phyloP scores from a whole-genome alignment of 2,329 filamentous ascomycete species.

The Xylaria digitata region DNA sequence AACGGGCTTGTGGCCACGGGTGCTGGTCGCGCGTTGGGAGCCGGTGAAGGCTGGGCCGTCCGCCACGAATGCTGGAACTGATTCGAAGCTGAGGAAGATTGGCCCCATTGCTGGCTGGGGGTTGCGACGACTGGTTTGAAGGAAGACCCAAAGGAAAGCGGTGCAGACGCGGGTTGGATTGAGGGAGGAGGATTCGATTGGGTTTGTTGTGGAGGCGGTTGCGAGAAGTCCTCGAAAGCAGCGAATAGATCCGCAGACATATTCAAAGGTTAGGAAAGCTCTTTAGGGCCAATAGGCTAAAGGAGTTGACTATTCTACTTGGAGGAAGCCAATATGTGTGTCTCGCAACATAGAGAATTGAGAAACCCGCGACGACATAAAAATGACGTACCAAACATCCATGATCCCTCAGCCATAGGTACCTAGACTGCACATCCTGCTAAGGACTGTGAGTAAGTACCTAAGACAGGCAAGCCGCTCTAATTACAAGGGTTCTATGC shows the following conservation, averaged over 20 bases:
- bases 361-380: background rate
- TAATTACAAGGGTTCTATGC: background rate
- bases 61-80: slow-evolving; percentile 40
- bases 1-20: slow-evolving; percentile 21
- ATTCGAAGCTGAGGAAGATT: slow-evolving; percentile 24
- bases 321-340: background rate
- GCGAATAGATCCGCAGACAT: slow-evolving; percentile 77
- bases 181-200: slow-evolving; percentile 31
- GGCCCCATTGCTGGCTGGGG: slow-evolving; percentile 47
- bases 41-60: slow-evolving; percentile 45
- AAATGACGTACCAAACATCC: slow-evolving; percentile 11
- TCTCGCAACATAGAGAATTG: background rate
- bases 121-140: slow-evolving; percentile 9
- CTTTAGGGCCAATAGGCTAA: background rate
- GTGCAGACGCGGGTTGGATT: slow-evolving; percentile 21
- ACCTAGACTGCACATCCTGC: too few relatives aligned
- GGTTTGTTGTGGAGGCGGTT: slow-evolving; percentile 41
- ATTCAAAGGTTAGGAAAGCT: slow-evolving; percentile 17
- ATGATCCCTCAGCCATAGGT: too few relatives aligned
- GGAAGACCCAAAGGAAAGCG: slow-evolving; percentile 40
- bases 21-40: slow-evolving; percentile 32
- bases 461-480: too few relatives aligned
- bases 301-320: background rate
- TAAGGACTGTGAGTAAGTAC: too few relatives aligned
- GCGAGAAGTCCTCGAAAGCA: slow-evolving; percentile 65